A percentile compares a stretch with the other conserved stretches of the same genome.
phyloP scores from a whole-genome alignment of 2,329 filamentous ascomycete genomes.

The Coniochaeta sp. region DNA sequence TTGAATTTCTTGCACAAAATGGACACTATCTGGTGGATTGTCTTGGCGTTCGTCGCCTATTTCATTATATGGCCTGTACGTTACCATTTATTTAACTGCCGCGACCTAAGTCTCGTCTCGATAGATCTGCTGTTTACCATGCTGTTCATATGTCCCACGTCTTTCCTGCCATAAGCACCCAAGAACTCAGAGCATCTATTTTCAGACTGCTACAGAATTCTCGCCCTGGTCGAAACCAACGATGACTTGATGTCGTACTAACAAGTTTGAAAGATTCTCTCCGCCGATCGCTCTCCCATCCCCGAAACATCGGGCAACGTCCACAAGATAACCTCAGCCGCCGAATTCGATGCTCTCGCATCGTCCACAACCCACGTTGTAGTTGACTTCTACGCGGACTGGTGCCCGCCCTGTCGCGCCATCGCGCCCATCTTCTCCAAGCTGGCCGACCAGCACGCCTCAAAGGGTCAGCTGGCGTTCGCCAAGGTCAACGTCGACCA shows the following conservation, averaged over 20 bases:
- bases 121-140: not conserved
- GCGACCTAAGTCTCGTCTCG: not conserved
- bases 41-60: not conserved
- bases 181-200: too few relatives aligned
- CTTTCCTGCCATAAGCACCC: not conserved
- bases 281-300: slow-evolving; percentile 21
- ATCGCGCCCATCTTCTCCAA: slow-evolving; percentile 48
- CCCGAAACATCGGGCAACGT: slow-evolving; percentile 25
- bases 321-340: slow-evolving; percentile 31
- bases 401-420: slow-evolving; percentile 55
- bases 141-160: not conserved
- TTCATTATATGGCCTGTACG: not conserved
- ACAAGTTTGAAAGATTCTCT: not conserved
- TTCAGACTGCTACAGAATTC: not conserved
- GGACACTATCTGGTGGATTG: not conserved
- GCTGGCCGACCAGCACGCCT: slow-evolving; percentile 32
- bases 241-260: not conserved
- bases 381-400: slow-evolving; percentile 51
- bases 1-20: not conserved
- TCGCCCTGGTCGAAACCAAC: not conserved
- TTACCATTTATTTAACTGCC: not conserved
- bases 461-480: slow-evolving; percentile 40
- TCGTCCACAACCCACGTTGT: slow-evolving; percentile 40
- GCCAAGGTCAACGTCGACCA: slow-evolving; percentile 54
- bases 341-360: slow-evolving; percentile 43